Conservation (phyloP, 495 filamentous ascomycete genomes). For the Aspergillus cavernicola region DNA sequence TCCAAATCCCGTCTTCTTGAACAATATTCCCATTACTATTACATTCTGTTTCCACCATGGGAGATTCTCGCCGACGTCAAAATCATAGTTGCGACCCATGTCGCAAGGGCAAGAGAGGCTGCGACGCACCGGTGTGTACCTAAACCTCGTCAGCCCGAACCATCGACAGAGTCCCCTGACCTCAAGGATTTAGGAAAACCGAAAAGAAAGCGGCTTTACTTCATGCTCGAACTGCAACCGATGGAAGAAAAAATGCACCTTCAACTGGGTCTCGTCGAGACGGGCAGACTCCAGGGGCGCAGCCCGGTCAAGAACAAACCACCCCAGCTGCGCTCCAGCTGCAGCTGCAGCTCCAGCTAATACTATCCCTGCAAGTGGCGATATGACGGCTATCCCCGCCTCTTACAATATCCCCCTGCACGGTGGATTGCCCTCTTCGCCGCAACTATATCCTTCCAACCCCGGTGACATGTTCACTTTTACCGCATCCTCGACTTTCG, state of each 20-base stretch:
- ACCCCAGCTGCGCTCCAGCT: background rate
- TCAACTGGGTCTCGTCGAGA: background rate
- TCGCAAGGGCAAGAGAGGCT: conserved; percentile 1
- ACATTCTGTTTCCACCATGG: background rate
- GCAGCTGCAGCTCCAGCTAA: background rate
- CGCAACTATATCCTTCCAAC: too few species aligned
- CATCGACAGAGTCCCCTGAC: background rate
- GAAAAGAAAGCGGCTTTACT: background rate
- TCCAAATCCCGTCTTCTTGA: background rate
- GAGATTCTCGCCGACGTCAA: background rate
- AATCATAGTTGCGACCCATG: conserved; percentile 1
- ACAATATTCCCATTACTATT: background rate
- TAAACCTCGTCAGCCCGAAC: background rate
- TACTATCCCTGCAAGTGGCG: background rate
- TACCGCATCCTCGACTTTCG: background rate
- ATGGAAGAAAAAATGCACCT: conserved; percentile 3
- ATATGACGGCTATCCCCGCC: background rate
- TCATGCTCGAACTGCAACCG: background rate
- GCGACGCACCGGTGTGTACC: background rate
- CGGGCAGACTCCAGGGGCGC: background rate
- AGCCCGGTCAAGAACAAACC: background rate
- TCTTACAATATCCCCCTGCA: background rate
- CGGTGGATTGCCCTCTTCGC: background rate
- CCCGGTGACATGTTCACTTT: background rate
- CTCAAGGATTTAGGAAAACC: background rate